Base-by-base conservation (phyloP, 176 grass and related monocot genomes). In the Ensete ventricosum region DNA sequence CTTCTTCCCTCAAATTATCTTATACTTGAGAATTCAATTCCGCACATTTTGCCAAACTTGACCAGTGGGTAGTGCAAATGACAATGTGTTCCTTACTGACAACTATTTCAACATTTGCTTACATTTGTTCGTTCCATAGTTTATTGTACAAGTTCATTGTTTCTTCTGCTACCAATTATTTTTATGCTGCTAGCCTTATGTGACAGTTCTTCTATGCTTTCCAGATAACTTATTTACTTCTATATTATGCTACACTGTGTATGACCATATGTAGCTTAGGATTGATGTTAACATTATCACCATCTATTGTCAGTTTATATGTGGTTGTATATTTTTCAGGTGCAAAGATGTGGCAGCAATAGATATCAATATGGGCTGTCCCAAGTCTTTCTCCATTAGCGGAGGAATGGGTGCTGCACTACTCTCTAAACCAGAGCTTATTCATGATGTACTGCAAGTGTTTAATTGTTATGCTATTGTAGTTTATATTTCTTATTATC, bases 331-430 rank as follows among this genome's bases (percentile, higher is more conserved):
- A 67, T 68, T 77, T 54, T 69, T 74, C 81, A 93, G 94, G 84
- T 93, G 79, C 71, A 88, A 76, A n/a, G 94, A 97, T 85, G 84
- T 97, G 49, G 80, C 90, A 50, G 90, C 88, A 67, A 89, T 97
- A 87, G 90, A 97, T 89, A 93, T 97, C 74, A 93, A 97, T 80
- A 97, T 93, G 94, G 94, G 90, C 27, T 97, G 90, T 72, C 94
- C 94, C 67, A 93, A 93, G 69, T 79, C 85, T 67, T 93, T 98
- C 80, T 98, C 88, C 51, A 80, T 93, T 17, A 93, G 90, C 58
- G 94, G 94, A 78, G 94, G 94, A 85, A 98, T 98, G 94, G 94
- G 94, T 74, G 88, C 94, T 55, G 88, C 94, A 80, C 88, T 98
- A 81, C 90, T 98, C 72, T 93, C 90, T 78, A 98, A 98, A 78